Conservation (phyloP, 2,329 filamentous ascomycete species). For the Talaromyces piceae region DNA sequence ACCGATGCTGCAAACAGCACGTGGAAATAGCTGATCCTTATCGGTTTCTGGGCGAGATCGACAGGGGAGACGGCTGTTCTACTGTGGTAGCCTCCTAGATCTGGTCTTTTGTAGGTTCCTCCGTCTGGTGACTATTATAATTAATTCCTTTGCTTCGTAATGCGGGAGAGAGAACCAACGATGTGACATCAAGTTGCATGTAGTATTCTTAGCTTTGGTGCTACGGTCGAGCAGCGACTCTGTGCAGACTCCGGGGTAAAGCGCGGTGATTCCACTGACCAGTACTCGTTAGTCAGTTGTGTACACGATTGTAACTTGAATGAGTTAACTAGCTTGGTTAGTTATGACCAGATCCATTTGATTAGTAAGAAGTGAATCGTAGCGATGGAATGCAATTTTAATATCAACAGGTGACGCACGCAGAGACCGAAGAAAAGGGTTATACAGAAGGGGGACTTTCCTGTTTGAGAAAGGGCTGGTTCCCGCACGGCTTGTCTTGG, state of each 20-base stretch:
- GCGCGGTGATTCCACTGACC: too few relatives aligned
- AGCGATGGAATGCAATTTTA: too few relatives aligned
- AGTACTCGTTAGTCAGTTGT: too few relatives aligned
- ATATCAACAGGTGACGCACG: too few relatives aligned
- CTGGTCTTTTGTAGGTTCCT: background rate
- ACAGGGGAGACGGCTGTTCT: background rate
- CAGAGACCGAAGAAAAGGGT: background rate
- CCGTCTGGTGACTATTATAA: too few relatives aligned
- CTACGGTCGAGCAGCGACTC: background rate
- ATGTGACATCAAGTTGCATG: background rate
- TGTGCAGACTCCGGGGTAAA: too few relatives aligned
- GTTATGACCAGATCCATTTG: too few relatives aligned
- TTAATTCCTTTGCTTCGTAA: background rate
- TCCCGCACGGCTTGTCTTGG: too few relatives aligned
- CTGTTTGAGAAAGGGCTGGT: background rate
- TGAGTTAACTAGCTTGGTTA: too few relatives aligned
- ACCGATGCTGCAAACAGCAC: background rate
- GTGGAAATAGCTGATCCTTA: background rate
- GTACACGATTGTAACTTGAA: too few relatives aligned
- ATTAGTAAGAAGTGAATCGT: too few relatives aligned
- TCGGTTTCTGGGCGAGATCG: background rate
- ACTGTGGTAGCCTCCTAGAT: too few relatives aligned
- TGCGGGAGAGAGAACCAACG: background rate
- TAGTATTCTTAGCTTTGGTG: background rate
- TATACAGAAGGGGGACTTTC: background rate